Conservation (phyloP, 345 rosid genomes). For the Gossypium ekmanianum region DNA sequence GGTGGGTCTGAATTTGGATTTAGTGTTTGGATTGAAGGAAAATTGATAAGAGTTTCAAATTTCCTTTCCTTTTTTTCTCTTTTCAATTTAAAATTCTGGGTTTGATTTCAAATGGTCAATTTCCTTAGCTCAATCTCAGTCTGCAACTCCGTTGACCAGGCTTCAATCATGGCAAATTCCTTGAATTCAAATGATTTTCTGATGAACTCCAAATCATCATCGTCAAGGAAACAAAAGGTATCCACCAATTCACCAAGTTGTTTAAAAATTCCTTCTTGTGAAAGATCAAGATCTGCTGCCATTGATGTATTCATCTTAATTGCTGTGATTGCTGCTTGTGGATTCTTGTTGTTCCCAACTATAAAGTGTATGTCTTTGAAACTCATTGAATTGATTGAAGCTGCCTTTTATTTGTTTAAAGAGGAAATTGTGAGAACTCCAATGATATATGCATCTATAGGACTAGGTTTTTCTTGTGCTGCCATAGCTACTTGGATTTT, state of each 20-base stretch:
- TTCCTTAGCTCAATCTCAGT: conserved; percentile 76
- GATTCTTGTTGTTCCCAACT: conserved; percentile 72
- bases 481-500: conserved; percentile 60
- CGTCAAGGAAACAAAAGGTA: conserved; percentile 28
- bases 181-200: conserved; percentile 40
- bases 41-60: background rate
- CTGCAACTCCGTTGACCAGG: conserved; percentile 70
- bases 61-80: background rate
- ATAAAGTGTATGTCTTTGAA: conserved; percentile 36
- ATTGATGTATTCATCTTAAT: conserved; percentile 67
- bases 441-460: conserved; percentile 62
- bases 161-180: conserved; percentile 53
- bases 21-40: background rate
- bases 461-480: conserved; percentile 54
- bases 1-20: conserved; percentile 13
- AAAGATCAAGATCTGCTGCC: conserved; percentile 66
- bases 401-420: conserved; percentile 40
- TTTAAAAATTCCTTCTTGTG: conserved; percentile 43
- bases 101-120: conserved; percentile 72
- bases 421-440: conserved; percentile 67
- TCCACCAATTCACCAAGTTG: conserved; percentile 35
- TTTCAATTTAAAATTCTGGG: conserved; percentile 23
- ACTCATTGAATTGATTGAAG: conserved; percentile 38
- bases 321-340: conserved; percentile 69
- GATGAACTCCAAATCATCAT: conserved; percentile 32